Conservation (phyloP, 352 stramenopile genomes). For the Achlya hypogyna region DNA sequence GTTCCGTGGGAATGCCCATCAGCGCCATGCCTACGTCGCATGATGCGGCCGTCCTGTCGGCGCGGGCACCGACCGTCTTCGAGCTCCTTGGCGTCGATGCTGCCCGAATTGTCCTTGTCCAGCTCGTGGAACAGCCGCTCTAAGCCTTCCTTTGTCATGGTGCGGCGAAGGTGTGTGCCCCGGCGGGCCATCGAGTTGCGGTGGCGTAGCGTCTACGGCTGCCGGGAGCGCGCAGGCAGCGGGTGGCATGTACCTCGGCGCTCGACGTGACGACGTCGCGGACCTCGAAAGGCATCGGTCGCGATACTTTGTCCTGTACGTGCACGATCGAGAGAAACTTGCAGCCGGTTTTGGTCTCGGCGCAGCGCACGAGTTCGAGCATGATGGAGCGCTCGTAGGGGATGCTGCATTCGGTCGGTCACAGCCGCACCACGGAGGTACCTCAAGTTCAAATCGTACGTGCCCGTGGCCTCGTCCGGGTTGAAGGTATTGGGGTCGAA, state of each 20-base stretch:
- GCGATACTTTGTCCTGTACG: conserved; percentile 34
- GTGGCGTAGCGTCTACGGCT: conserved; percentile 7
- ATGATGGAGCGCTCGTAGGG: conserved; percentile 66
- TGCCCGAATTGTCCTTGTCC: conserved; percentile 55
- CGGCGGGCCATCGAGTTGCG: conserved; percentile 31
- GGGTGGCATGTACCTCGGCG: neutral
- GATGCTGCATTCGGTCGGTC: conserved; percentile 24
- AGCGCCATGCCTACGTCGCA: conserved; percentile 4
- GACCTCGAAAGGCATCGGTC: conserved; percentile 53
- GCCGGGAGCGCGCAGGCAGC: neutral
- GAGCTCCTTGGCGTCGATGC: conserved; percentile 45
- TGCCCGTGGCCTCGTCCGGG: conserved; percentile 53
- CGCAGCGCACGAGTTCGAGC: conserved; percentile 55
- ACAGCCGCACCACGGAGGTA: neutral
- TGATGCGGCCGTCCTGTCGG: no score
- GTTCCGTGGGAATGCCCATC: conserved; percentile 35
- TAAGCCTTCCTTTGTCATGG: conserved; percentile 30
- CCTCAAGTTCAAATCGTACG: conserved; percentile 63
- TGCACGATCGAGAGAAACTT: conserved; percentile 74
- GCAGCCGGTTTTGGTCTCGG: conserved; percentile 67
- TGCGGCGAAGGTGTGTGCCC: conserved; percentile 40
- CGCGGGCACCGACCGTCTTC: conserved; percentile 5
- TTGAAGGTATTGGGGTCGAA: conserved; percentile 58
- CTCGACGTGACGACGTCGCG: conserved; percentile 29
- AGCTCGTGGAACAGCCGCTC: conserved; percentile 49